These are phyloP conservation scores for Cystobasidium sp. DNA, from an alignment of 1,284 basidiomycete genomes.

Conservation along the genomic window DNA sequence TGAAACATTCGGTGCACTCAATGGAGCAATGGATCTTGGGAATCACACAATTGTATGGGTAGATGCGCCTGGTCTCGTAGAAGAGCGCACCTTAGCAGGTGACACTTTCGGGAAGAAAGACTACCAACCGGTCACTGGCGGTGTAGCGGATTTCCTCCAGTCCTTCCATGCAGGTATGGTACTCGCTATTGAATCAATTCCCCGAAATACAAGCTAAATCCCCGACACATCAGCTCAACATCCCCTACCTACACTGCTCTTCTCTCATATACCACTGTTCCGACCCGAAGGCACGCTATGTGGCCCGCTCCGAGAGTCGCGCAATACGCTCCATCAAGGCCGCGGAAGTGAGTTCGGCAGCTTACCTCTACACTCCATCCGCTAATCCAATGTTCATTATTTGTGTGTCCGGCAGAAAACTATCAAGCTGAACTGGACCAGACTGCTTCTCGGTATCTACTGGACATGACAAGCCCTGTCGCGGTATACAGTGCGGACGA, in stretches of 20 bases:
- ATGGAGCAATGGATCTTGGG: constrained; percentile 74
- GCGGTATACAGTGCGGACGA: constrained; percentile 82
- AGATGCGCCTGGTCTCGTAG: constrained; percentile 53
- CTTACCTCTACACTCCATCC: not conserved
- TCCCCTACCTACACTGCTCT: constrained; percentile 65
- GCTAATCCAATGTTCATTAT: not conserved
- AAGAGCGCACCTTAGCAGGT: constrained; percentile 44
- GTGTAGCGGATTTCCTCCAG: constrained; percentile 40
- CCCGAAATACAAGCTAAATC: not conserved
- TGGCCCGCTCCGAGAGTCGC: constrained; percentile 71
- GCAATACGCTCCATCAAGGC: constrained; percentile 70
- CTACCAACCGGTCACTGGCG: constrained; percentile 27
- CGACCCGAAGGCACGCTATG: constrained; percentile 72
- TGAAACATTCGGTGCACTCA: constrained; percentile 66
- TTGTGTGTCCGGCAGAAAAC: constrained; percentile 59
- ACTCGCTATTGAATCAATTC: not conserved
- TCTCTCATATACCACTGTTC: constrained; percentile 80
- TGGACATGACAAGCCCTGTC: constrained; percentile 68
- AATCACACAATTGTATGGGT: constrained; percentile 58
- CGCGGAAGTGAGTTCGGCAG: constrained; percentile 61
- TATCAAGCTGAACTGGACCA: constrained; percentile 80
- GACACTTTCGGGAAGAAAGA: constrained; percentile 45
- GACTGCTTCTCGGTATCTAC: constrained; percentile 70
- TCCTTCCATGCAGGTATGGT: constrained; percentile 62
- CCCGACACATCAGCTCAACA: not conserved